Evolutionary conservation across 495 filamentous ascomycete genomes (phyloP).

Genomic region (Tuber umbilicatum): DNA sequence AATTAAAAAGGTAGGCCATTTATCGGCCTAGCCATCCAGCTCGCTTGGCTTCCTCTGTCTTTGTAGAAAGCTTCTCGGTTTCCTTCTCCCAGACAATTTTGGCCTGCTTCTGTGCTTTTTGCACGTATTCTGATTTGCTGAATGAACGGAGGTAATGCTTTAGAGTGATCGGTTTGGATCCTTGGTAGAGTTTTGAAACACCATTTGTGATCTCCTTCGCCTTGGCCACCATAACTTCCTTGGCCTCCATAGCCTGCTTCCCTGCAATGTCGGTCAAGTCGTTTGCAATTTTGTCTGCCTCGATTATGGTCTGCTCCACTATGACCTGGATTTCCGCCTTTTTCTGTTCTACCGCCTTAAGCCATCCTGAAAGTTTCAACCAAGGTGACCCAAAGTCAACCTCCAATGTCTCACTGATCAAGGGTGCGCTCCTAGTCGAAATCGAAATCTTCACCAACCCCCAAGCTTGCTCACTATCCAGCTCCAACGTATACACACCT

Average conservation of each 20-base stretch:
- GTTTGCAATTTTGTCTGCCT: slow-evolving; percentile 35
- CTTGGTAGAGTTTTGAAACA: slow-evolving; percentile 31
- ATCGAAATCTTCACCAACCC: slow-evolving; percentile 56
- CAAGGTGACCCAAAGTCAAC: slow-evolving; percentile 59
- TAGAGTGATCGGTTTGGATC: slow-evolving; percentile 24
- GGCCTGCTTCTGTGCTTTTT: slow-evolving; percentile 37
- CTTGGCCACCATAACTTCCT: slow-evolving; percentile 21
- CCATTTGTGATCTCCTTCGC: slow-evolving; percentile 30
- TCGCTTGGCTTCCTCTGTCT: slow-evolving; percentile 25
- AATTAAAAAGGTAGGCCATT: not conserved
- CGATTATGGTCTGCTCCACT: slow-evolving; percentile 49
- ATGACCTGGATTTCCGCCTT: slow-evolving; percentile 49
- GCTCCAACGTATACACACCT: slow-evolving; percentile 53
- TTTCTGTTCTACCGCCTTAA: slow-evolving; percentile 49
- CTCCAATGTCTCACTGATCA: slow-evolving; percentile 50
- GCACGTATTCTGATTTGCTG: slow-evolving; percentile 30
- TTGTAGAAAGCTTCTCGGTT: slow-evolving; percentile 25
- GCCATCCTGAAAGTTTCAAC: slow-evolving; percentile 56
- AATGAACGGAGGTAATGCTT: slow-evolving; percentile 19
- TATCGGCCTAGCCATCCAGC: slow-evolving; percentile 27
- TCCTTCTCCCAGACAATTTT: slow-evolving; percentile 34
- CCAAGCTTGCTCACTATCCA: slow-evolving; percentile 50
- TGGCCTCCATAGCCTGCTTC: slow-evolving; percentile 29
- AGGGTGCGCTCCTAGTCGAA: slow-evolving; percentile 49
- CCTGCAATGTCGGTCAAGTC: slow-evolving; percentile 33